These are phyloP conservation scores for Cochlearia excelsa DNA, from an alignment of 345 rosid species.

Conservation along the genomic window DNA sequence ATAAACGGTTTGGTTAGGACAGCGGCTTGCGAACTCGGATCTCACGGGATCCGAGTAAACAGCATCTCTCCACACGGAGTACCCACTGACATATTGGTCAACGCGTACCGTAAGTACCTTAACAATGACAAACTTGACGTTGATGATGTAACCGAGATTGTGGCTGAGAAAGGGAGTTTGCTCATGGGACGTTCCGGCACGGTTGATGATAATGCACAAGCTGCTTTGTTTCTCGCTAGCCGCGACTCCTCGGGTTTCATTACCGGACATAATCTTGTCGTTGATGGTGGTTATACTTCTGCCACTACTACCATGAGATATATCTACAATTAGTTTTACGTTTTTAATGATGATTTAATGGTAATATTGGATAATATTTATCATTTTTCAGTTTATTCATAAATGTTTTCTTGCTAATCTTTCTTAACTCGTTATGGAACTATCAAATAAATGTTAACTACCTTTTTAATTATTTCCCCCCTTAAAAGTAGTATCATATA, in stretches of 20 bases:
- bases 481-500: too few relatives aligned
- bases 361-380: too few relatives aligned
- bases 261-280: slow-evolving; percentile 70
- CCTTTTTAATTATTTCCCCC: too few relatives aligned
- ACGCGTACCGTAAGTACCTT: slow-evolving; percentile 43
- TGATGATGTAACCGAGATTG: slow-evolving; percentile 50
- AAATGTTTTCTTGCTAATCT: too few relatives aligned
- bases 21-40: slow-evolving; percentile 71
- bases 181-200: slow-evolving; percentile 51
- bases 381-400: too few relatives aligned
- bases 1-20: slow-evolving; percentile 56
- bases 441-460: too few relatives aligned
- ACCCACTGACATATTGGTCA: slow-evolving; percentile 74
- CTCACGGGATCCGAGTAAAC: slow-evolving; percentile 67
- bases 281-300: slow-evolving; percentile 81
- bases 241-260: slow-evolving; percentile 60
- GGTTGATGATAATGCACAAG: slow-evolving; percentile 63
- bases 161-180: slow-evolving; percentile 63
- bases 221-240: slow-evolving; percentile 67
- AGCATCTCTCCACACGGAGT: slow-evolving; percentile 90
- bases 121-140: slow-evolving; percentile 43
- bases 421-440: too few relatives aligned
- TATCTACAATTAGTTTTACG: slow-evolving; percentile 43
- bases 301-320: slow-evolving; percentile 41
- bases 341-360: background rate